Base-by-base conservation (phyloP, 352 stramenopile genomes). In the Pythium apleroticum region DNA sequence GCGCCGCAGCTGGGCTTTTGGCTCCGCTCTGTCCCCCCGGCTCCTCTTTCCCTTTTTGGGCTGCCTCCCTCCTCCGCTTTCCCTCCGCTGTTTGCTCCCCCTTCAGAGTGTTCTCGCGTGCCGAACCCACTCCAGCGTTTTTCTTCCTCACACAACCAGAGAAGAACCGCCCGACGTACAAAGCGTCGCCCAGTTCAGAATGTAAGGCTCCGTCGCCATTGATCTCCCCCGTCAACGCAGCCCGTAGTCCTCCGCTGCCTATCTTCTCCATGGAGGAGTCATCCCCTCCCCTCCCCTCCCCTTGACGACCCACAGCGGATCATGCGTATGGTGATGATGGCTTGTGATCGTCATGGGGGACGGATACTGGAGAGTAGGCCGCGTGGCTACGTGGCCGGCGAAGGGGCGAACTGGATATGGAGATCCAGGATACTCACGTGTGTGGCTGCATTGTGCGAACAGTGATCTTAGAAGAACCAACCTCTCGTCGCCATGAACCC, bases 401-500 rank as follows among this genome's bases (percentile, higher is more conserved):
- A 27, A 12, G 19, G 43, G n/a, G 43, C 43, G 8, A 33, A 3
- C 7, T 50, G 43, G 43, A 50, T 50, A 50, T 50, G n/a, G 43
- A 50, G 20, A 15, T 20, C 10, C 43, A 28, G n/a, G 5, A 7
- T 12, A 50, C 43, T 50, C 19, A 50, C 20, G 8, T 22, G 43
- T 50, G 22, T 30, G 22, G 48, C 20, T 35, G 52, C 19, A 37
- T 11, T 58, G 31, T 57, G 12, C 46, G 43, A 7, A 43, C 56
- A 28, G 63, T 60, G 63, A 63, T 60, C 63, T 17, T 60, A 65
- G 54, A 57, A 54, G 20, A 33, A 59, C 33, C 43, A 25, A 11
- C 35, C 33, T 25, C n/a, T 31, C 35, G 39, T 31, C 55, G 75
- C 41, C 60, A 97, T 97, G 90, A 97, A 97, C 82, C 86, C 90